Conservation (phyloP, 2,329 filamentous ascomycete species). For the Amesomyces nigricolor region DNA sequence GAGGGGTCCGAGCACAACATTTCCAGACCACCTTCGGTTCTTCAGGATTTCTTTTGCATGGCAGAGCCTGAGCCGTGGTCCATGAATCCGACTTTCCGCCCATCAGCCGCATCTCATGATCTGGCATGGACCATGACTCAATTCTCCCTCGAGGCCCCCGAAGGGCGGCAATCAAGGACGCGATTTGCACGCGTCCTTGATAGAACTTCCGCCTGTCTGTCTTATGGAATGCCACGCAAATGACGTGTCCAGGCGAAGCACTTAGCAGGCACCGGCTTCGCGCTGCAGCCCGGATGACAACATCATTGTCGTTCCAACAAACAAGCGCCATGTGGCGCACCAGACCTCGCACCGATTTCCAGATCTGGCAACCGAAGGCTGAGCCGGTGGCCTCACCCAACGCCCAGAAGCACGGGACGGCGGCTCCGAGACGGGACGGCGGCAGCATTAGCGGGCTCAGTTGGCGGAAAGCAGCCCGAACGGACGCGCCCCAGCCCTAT, state of each 20-base stretch:
- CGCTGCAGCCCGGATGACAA: neutral
- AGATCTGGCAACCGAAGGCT: neutral
- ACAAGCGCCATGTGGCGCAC: neutral
- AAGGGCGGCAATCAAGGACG: no score
- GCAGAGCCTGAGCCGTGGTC: no score
- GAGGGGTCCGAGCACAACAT: no score
- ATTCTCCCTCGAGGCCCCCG: no score
- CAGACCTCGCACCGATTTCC: neutral
- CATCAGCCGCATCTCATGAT: no score
- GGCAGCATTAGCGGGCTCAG: slow-evolving; percentile 4
- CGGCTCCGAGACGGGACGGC: slow-evolving; percentile 1
- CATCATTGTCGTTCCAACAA: neutral
- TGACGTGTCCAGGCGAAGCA: neutral
- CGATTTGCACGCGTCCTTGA: no score
- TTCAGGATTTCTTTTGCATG: no score
- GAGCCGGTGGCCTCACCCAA: neutral
- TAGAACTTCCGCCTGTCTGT: no score
- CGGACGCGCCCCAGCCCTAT: slow-evolving; percentile 14
- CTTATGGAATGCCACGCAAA: neutral
- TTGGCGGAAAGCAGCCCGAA: neutral
- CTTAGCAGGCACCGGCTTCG: neutral
- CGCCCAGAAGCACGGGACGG: neutral
- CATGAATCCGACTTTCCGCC: no score
- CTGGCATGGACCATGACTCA: no score
- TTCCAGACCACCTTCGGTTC: no score